Base-by-base conservation (phyloP, 768 basidiomycete species). In the Suillus occidentalis region DNA sequence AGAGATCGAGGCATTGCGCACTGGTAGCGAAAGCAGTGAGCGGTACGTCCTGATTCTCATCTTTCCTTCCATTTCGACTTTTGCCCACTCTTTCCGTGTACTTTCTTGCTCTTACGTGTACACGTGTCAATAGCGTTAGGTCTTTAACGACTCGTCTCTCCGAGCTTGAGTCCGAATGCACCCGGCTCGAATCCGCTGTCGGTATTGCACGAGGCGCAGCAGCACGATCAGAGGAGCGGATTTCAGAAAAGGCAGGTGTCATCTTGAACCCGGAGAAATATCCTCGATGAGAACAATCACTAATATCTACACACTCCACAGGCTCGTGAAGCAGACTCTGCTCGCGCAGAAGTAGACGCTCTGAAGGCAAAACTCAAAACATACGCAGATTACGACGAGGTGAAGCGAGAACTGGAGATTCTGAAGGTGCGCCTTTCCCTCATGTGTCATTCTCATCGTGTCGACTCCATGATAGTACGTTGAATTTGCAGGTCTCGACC, bases 331-430 rank as follows among this genome's bases (percentile, higher is more conserved):
- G 40, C 40, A 28, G 58, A 42, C 25, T 31, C 10, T 42, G 58
- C 40, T 20, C 58, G 40, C 7, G 58, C 18, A 42, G 95, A 97
- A 76, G 80, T 90, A 6, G 89, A 90, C 18, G 83, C 83, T 57
- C 81, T 96, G 2, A 88, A 85, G 72, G 77, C 80, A 40, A 88
- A 88, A 68, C 78, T 99, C 43, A 87, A 86, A 70, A 86, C 86
- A 68, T 92, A 90, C 66, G 76, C 76, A 18, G 95, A 99, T 76
- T 99, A 99, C 71, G 97, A 99, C 71, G 96, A 99, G 79, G 88
- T 99, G 72, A 99, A 99, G 80, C 89, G 97, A 34, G 97, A 99
- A 75, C 83, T 99, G 36, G 95, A 95, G 72, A 99, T 99, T 68
- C 93, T 99, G 94, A 98, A 99, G 87, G 97, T 93, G 58, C 55